Percentiles rank a stretch among this genome's conserved stretches.
These are phyloP conservation scores for Serendipita sp. DNA, from an alignment of 768 basidiomycete genomes.

Conservation along the genomic window DNA sequence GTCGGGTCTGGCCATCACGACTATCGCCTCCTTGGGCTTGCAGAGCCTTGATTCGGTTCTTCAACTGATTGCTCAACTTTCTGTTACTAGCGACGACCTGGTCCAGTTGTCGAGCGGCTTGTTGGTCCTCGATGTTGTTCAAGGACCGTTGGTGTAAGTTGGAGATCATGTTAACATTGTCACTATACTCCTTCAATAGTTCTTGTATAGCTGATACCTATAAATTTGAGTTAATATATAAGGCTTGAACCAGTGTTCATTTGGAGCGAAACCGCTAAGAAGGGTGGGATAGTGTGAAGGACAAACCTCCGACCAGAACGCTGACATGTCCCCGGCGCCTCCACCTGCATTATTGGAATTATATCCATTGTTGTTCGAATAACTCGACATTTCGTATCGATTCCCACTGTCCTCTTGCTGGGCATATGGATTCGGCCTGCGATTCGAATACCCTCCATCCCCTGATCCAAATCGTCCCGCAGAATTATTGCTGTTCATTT, in stretches of 20 bases:
- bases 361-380: constrained; percentile 33
- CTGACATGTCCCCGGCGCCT: constrained; percentile 39
- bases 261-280: constrained; percentile 16
- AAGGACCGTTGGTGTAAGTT: constrained; percentile 61
- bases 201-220: constrained; percentile 70
- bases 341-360: constrained; percentile 9
- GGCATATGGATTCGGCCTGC: constrained; percentile 46
- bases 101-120: constrained; percentile 45
- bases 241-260: constrained; percentile 5
- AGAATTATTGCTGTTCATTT: neutral
- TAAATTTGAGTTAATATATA: neutral
- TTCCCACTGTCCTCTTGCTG: constrained; percentile 37
- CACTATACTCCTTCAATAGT: constrained; percentile 44
- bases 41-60: constrained; percentile 41
- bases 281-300: constrained; percentile 25
- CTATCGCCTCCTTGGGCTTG: constrained; percentile 49
- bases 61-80: constrained; percentile 38
- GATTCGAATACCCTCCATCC: constrained; percentile 11
- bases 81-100: constrained; percentile 43
- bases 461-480: constrained; percentile 5
- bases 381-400: constrained; percentile 53
- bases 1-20: constrained; percentile 46
- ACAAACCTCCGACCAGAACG: constrained; percentile 60
- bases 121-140: constrained; percentile 57
- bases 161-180: constrained; percentile 49